A percentile compares a stretch with the other conserved stretches of the same genome.
Evolutionary conservation across 768 basidiomycete species (phyloP).

Genomic region (Heimioporus sp.): DNA sequence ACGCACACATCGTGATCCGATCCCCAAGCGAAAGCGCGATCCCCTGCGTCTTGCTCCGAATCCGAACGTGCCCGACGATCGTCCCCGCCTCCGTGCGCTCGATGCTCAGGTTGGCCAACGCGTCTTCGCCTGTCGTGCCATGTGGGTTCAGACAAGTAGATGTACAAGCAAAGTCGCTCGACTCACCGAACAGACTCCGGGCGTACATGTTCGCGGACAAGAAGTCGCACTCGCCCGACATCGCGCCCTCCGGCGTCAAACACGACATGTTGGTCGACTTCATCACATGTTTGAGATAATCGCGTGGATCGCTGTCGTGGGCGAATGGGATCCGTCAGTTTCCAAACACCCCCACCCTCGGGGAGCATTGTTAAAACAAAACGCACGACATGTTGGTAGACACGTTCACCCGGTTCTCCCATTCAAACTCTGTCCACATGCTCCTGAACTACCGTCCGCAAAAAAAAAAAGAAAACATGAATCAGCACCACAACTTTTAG

Average conservation of each 20-base stretch:
- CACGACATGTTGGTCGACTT: slow-evolving; percentile 97
- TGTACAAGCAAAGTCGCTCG: not conserved
- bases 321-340: too few species aligned
- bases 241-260: slow-evolving; percentile 82
- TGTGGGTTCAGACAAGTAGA: not conserved
- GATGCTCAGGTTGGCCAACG: slow-evolving; percentile 90
- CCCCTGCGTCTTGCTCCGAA: slow-evolving; percentile 96
- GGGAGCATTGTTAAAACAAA: too few species aligned
- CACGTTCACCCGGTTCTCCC: slow-evolving; percentile 99
- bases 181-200: slow-evolving; percentile 84
- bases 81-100: slow-evolving; percentile 80
- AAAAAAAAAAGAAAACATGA: too few species aligned
- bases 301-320: slow-evolving; percentile 66
- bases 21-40: slow-evolving; percentile 95
- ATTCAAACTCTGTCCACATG: slow-evolving; percentile 99
- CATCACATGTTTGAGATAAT: slow-evolving; percentile 94
- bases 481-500: too few species aligned
- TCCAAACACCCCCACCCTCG: too few species aligned
- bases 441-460: slow-evolving; percentile 69
- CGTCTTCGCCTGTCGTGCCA: slow-evolving; percentile 82
- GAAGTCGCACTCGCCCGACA: slow-evolving; percentile 97
- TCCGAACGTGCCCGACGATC: slow-evolving; percentile 91
- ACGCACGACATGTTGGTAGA: slow-evolving; percentile 78
- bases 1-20: slow-evolving; percentile 65
- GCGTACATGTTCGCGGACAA: slow-evolving; percentile 97